These are phyloP conservation scores for Neohortaea acidophila DNA, from an alignment of 495 filamentous ascomycete species.

Conservation along the genomic window DNA sequence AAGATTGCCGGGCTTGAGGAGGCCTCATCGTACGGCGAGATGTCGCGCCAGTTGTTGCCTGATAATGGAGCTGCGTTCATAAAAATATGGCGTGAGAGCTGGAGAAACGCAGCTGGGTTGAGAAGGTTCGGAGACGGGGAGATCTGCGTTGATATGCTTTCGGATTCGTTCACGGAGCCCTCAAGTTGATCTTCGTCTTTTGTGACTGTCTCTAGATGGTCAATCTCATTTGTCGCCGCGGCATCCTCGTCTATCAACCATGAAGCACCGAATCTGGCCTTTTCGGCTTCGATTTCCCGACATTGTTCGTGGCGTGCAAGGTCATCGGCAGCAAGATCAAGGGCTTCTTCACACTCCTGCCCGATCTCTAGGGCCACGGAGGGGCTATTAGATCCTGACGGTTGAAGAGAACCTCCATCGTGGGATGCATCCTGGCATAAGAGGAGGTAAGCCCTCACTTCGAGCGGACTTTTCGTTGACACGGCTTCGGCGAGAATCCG, in stretches of 20 bases:
- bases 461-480: slow-evolving; percentile 54
- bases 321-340: not conserved
- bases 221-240: not conserved
- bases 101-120: slow-evolving; percentile 42
- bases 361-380: not conserved
- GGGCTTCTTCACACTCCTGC: not conserved
- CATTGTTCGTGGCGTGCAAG: not conserved
- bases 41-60: slow-evolving; percentile 50
- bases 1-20: slow-evolving; percentile 42
- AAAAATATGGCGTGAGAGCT: slow-evolving; percentile 50
- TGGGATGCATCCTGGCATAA: slow-evolving; percentile 34
- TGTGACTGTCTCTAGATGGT: not conserved
- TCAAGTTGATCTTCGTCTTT: too few species aligned
- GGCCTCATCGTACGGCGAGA: slow-evolving; percentile 32
- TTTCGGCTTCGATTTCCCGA: not conserved
- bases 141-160: too few species aligned
- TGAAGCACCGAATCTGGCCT: not conserved
- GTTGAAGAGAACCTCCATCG: slow-evolving; percentile 13
- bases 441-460: slow-evolving; percentile 53
- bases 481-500: slow-evolving; percentile 47
- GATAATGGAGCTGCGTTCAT: slow-evolving; percentile 52
- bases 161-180: too few species aligned
- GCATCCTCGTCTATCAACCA: slow-evolving; percentile 4
- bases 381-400: slow-evolving; percentile 29
- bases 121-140: slow-evolving; percentile 44